These are phyloP conservation scores for Pachysolen tannophilus DNA, from an alignment of 805 yeast genomes.

Conservation along the genomic window DNA sequence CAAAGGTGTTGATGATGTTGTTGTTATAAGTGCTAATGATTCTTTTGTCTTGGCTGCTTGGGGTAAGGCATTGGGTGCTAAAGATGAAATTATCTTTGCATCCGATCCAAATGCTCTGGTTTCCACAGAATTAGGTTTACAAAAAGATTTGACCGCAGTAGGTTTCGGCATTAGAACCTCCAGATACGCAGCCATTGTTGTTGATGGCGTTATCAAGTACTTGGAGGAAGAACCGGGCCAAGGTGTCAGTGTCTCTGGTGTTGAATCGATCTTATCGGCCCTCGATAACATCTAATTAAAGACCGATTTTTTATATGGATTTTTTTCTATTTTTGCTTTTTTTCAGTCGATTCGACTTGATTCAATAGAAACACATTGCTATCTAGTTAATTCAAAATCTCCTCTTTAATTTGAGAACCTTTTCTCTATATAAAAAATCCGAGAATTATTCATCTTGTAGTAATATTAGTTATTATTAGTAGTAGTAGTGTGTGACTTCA, in stretches of 20 bases:
- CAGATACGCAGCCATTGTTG: slow-evolving; percentile 69
- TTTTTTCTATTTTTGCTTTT: too few relatives aligned
- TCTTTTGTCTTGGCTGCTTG: slow-evolving; percentile 36
- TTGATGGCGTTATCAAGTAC: slow-evolving; percentile 25
- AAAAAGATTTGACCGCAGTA: slow-evolving; percentile 40
- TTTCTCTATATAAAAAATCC: too few relatives aligned
- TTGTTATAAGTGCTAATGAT: slow-evolving; percentile 32
- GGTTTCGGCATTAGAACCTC: slow-evolving; percentile 54
- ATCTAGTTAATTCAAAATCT: too few relatives aligned
- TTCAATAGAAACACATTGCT: too few relatives aligned
- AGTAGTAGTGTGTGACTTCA: too few relatives aligned
- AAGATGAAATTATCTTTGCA: slow-evolving; percentile 43
- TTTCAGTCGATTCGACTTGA: too few relatives aligned
- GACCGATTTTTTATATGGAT: too few relatives aligned
- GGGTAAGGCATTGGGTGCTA: slow-evolving; percentile 39
- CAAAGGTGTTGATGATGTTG: slow-evolving; percentile 29
- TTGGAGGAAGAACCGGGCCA: slow-evolving; percentile 34
- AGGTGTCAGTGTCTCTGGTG: slow-evolving; percentile 38
- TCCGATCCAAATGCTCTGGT: slow-evolving; percentile 58
- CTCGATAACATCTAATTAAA: too few relatives aligned
- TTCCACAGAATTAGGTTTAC: slow-evolving; percentile 51
- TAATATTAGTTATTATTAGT: too few relatives aligned
- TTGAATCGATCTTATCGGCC: slow-evolving; percentile 29
- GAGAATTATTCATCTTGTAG: too few relatives aligned
- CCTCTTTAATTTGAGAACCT: too few relatives aligned